Evolutionary conservation across 805 yeast genomes (phyloP), one percentile per base, ranked within the genome.

Genomic region (Candida boleticola): DNA sequence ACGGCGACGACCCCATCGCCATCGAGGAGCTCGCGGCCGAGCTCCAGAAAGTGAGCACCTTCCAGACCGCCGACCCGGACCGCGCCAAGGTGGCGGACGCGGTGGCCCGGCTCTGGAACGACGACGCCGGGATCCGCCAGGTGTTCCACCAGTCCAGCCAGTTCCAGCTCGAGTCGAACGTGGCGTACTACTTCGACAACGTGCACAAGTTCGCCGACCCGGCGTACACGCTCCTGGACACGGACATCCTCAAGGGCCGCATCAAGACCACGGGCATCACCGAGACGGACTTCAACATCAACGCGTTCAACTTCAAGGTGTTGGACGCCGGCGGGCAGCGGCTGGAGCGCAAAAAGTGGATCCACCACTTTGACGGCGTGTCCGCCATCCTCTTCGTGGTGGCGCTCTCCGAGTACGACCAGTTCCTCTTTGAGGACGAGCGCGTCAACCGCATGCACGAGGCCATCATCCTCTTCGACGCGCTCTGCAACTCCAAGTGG

Each of bases 301-400:
- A 71, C 38, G 73, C 79, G 2, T 75, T 80, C 36, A 78, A 73
- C 49, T 83, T 90, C 59, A 82, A 80, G 54, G 87, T 93, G 32
- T 67, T 89, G 22, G 99, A 93, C 71, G 98, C 97, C 3, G 99
- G 99, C 40, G 99, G 99, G 1, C 97, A 90, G 65, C 68, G 97
- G 46, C 80, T 88, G 17, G 97, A 90, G 60, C 74, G 97, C 46
- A 80, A 84, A 52, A 90, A 90, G 60, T 90, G 97, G 97, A 86
- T 90, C 48, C 96, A 89, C 57, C 88, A 95, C 57, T 90, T 90
- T 63, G 93, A 90, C 55, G 88, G 85, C 47, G 86, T 92, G 38
- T 85, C 96, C 0, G 86, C 95, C 3, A 84, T 95, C 0, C 61
- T 92, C 29, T 93, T 89, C 61, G 96, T 92, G 5, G 76, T 86